Conservation (phyloP, 208 protist genomes). For the Leishmania aethiopica region DNA sequence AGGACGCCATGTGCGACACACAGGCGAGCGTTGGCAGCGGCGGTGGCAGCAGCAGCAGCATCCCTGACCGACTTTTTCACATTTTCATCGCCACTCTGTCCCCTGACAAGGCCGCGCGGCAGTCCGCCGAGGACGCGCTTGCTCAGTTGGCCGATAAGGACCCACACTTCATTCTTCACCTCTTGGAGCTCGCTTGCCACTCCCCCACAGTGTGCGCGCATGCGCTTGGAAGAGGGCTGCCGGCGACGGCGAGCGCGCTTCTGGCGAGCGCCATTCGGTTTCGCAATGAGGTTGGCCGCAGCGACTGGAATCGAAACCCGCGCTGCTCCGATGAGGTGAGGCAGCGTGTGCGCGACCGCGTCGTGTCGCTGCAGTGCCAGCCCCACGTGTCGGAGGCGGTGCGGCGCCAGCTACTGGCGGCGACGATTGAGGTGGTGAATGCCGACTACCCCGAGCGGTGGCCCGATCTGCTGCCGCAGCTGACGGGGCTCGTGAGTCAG, state of each 20-base stretch:
- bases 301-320: conserved; percentile 74
- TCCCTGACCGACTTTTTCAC: conserved; percentile 54
- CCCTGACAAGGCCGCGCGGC: conserved; percentile 60
- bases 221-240: conserved; percentile 1
- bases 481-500: conserved; percentile 47
- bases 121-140: conserved; percentile 70
- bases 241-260: conserved; percentile 17
- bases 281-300: conserved; percentile 73
- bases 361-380: conserved; percentile 70
- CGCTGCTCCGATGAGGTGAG: conserved; percentile 64
- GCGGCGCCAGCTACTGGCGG: conserved; percentile 73
- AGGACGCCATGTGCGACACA: neutral
- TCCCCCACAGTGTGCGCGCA: conserved; percentile 33
- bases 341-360: conserved; percentile 36
- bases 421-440: conserved; percentile 62
- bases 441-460: conserved; percentile 79
- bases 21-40: neutral
- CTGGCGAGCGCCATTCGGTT: conserved; percentile 74
- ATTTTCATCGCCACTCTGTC: conserved; percentile 74
- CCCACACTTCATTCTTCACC: conserved; percentile 59
- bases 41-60: conserved; percentile 13
- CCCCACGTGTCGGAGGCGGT: conserved; percentile 70
- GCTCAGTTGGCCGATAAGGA: conserved; percentile 44
- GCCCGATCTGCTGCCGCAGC: conserved; percentile 64
- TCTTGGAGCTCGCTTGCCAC: conserved; percentile 55